Evolutionary conservation across 306 rosid genomes (phyloP).

Genomic region (Lotus japonicus): DNA sequence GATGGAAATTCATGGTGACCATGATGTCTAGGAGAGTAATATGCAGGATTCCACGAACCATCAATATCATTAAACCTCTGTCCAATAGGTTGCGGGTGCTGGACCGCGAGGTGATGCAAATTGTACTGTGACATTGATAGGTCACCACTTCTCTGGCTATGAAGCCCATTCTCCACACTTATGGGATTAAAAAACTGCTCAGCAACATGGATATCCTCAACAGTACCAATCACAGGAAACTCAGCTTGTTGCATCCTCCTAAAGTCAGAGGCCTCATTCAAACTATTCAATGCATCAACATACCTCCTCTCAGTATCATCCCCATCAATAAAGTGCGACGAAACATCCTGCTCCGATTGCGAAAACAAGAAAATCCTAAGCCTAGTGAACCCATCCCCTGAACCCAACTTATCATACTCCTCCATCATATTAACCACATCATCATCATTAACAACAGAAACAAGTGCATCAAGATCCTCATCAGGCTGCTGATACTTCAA

Average conservation of each 20-base stretch:
- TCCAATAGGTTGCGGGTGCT: constrained; percentile 53
- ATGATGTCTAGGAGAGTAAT: constrained; percentile 84
- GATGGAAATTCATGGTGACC: constrained; percentile 72
- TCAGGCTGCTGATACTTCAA: constrained; percentile 97
- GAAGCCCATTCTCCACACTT: constrained; percentile 59
- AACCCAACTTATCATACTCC: constrained; percentile 93
- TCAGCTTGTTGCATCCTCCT: constrained; percentile 57
- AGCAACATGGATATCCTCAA: constrained; percentile 52
- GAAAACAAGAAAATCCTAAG: constrained; percentile 88
- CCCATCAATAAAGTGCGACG: constrained; percentile 66
- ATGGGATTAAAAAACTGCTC: constrained; percentile 63
- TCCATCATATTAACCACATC: constrained; percentile 98
- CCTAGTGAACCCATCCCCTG: constrained; percentile 85
- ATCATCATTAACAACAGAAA: constrained; percentile 91
- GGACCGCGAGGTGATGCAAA: constrained; percentile 55
- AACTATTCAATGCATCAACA: constrained; percentile 89
- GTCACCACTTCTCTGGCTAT: constrained; percentile 69
- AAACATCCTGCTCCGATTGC: constrained; percentile 63
- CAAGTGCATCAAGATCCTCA: constrained; percentile 96
- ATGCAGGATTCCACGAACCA: constrained; percentile 82
- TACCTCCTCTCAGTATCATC: constrained; percentile 95
- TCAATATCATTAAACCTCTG: constrained; percentile 81
- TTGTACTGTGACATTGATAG: constrained; percentile 43
- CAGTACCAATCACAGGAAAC: constrained; percentile 38
- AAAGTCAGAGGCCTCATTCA: constrained; percentile 66